Percentiles rank a stretch among this genome's conserved stretches.
phyloP scores from a whole-genome alignment of 352 stramenopile species.

The Plasmopara viticola region DNA sequence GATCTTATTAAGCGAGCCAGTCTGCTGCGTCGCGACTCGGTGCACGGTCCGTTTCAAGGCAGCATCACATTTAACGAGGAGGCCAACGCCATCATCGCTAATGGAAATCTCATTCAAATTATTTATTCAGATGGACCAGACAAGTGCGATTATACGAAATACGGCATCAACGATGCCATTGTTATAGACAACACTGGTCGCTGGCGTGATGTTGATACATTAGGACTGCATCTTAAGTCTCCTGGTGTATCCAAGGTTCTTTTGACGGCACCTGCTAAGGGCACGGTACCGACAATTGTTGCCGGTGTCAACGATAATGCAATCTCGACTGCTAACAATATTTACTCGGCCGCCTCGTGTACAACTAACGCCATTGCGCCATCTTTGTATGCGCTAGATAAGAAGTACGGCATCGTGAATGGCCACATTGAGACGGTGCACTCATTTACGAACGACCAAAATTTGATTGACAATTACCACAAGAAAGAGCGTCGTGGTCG shows the following conservation, averaged over 20 bases:
- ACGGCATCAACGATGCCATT: conserved; percentile 81
- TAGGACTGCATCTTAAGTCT: conserved; percentile 71
- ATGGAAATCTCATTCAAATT: conserved; percentile 85
- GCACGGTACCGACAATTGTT: conserved; percentile 68
- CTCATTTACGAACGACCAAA: conserved; percentile 89
- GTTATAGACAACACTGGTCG: conserved; percentile 88
- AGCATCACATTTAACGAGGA: conserved; percentile 83
- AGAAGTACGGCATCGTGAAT: conserved; percentile 77
- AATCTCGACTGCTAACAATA: conserved; percentile 47
- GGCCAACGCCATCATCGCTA: conserved; percentile 81
- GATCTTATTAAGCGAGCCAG: conserved; percentile 79
- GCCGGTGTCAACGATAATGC: conserved; percentile 72
- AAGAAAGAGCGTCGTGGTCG: conserved; percentile 81
- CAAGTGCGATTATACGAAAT: conserved; percentile 84
- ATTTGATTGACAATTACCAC: conserved; percentile 87
- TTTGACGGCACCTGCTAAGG: conserved; percentile 70
- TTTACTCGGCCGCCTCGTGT: conserved; percentile 78
- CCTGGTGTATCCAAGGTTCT: conserved; percentile 77
- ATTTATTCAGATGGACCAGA: conserved; percentile 79
- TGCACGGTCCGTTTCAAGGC: conserved; percentile 78
- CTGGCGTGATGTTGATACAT: conserved; percentile 61
- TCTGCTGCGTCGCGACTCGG: conserved; percentile 80
- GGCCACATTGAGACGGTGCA: conserved; percentile 87
- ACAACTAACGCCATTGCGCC: conserved; percentile 85
- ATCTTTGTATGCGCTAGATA: conserved; percentile 61